Base-by-base conservation (phyloP, 495 filamentous ascomycete species). In the Rhypophila decipiens region DNA sequence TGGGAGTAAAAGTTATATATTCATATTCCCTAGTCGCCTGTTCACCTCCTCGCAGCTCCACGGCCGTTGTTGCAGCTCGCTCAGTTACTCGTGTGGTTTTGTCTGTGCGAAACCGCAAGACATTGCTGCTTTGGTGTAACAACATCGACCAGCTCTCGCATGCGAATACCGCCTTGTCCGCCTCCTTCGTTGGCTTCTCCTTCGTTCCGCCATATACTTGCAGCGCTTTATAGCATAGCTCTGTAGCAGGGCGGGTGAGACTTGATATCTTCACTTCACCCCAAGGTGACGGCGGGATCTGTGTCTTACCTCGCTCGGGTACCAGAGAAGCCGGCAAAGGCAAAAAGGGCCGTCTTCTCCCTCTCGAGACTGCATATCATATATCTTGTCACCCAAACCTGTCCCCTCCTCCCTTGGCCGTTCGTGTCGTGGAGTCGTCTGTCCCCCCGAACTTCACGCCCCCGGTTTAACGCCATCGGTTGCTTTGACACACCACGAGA, bases 281-380 rank as follows among this genome's bases (percentile, higher is more conserved):
- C 46, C 53, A 45, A 58, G 56, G 66, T 64, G 59, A 65, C 61
- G 59, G 63, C 67, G 61, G 66, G 61, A 68, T 69, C 65, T 68
- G 55, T 68, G 68, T 71, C 53, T 58, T 64, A 71, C 69, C 52
- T 23, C 43, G 4, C 19, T 24, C 7, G 41, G 5, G 12, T 17
- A 15, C 12, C 35, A 15, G 18, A 37, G 35, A 17, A 37, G 15
- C 18, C 5, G 35, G 9, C 5, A 37, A 15, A 31, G n/a, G n/a
- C n/a, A n/a, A n/a, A n/a, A n/a, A n/a, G n/a, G n/a, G n/a, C n/a
- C n/a, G n/a, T n/a, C n/a, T n/a, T n/a, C n/a, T n/a, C n/a, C n/a
- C n/a, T n/a, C n/a, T n/a, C n/a, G n/a, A n/a, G 31, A 35, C 31
- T 11, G 31, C 31, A 3, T 35, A 35, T 35, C 31, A 35, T 15